phyloP scores from a whole-genome alignment of 176 grass and related monocot species.

The Thinopyrum elongatum region DNA sequence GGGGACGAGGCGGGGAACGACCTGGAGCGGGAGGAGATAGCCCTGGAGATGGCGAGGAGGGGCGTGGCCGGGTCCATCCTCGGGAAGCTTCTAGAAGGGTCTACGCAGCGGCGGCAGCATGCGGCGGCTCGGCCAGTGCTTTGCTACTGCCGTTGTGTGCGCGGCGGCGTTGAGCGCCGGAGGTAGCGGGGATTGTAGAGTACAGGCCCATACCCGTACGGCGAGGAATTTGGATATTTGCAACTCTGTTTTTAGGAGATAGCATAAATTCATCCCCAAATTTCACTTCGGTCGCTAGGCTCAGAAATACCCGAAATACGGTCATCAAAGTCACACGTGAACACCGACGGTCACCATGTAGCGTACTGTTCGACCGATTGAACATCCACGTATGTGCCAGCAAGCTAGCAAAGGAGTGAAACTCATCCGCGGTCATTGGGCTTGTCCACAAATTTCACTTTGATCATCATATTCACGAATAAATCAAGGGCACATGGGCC shows the following conservation, averaged over 20 bases:
- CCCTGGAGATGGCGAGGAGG: constrained; percentile 74
- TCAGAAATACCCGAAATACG: too few species aligned
- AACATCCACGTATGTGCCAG: too few species aligned
- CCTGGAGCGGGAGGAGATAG: constrained; percentile 44
- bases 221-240: too few species aligned
- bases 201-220: neutral
- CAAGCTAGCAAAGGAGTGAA: too few species aligned
- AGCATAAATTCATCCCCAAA: too few species aligned
- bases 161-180: neutral
- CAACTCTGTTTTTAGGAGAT: too few species aligned
- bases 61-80: constrained; percentile 70
- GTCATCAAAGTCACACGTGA: too few species aligned
- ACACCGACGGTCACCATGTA: too few species aligned
- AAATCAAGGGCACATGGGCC: too few species aligned
- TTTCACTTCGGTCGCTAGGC: too few species aligned
- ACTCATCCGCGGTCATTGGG: neutral
- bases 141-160: neutral
- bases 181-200: neutral
- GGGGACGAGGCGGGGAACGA: constrained; percentile 32
- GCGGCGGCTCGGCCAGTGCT: constrained; percentile 15
- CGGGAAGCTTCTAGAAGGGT: constrained; percentile 4
- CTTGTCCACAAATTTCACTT: neutral
- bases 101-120: neutral
- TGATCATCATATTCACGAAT: neutral
- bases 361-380: too few species aligned